phyloP scores from a whole-genome alignment of 257 asterid species.

The Jaltomata sinuosa region DNA sequence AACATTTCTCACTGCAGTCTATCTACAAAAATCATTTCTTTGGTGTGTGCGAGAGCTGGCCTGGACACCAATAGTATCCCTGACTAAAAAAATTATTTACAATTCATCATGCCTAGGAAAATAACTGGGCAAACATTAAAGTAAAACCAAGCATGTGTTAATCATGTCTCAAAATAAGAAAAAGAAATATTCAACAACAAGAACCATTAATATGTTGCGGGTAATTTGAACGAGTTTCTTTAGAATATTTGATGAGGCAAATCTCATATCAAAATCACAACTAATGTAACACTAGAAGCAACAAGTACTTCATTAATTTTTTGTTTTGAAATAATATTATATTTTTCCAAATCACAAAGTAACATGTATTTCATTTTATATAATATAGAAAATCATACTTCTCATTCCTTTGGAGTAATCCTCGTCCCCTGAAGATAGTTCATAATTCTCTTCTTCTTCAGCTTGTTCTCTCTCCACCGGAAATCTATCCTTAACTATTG shows the following conservation, averaged over 20 bases:
- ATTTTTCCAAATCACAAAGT: not conserved
- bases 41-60: not conserved
- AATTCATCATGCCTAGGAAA: not conserved
- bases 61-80: not conserved
- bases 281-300: not conserved
- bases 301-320: not conserved
- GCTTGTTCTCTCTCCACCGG: slow-evolving; percentile 26
- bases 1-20: not conserved
- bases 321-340: not conserved
- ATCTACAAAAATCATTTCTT: not conserved
- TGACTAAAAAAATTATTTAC: not conserved
- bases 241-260: not conserved
- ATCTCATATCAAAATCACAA: not conserved
- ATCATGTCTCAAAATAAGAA: not conserved
- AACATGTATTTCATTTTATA: not conserved
- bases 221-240: not conserved
- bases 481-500: slow-evolving; percentile 17
- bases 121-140: not conserved
- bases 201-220: not conserved
- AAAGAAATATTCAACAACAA: not conserved
- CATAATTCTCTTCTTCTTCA: slow-evolving; percentile 44
- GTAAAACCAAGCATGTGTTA: not conserved
- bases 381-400: slow-evolving; percentile 37
- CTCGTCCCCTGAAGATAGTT: slow-evolving; percentile 88
- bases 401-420: slow-evolving; percentile 72